These are phyloP conservation scores for Leptoxyphium fumago DNA, from an alignment of 2,329 filamentous ascomycete genomes.

Conservation along the genomic window DNA sequence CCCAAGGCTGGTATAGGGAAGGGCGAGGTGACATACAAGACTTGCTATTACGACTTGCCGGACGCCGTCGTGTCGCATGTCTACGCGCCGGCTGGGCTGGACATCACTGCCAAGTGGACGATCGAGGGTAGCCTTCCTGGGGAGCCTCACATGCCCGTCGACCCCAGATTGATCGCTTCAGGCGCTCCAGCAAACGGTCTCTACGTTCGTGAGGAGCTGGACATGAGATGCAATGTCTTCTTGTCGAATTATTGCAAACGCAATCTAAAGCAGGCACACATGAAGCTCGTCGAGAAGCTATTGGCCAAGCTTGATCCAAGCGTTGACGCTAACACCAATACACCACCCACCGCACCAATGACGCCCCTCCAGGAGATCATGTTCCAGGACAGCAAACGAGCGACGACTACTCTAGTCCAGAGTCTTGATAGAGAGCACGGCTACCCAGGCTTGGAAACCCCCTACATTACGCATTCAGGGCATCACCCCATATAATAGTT, in stretches of 20 bases:
- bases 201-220: conserved; percentile 74
- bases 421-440: no score
- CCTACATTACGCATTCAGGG: no score
- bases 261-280: conserved; percentile 65
- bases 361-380: no score
- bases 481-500: no score
- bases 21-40: conserved; percentile 62
- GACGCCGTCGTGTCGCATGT: conserved; percentile 67
- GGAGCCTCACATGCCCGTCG: conserved; percentile 39
- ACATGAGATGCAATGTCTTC: conserved; percentile 66
- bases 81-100: conserved; percentile 67
- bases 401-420: no score
- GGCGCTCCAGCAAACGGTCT: conserved; percentile 52
- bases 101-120: conserved; percentile 66
- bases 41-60: conserved; percentile 61
- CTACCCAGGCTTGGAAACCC: no score
- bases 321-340: conserved; percentile 10
- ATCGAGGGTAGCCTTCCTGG: conserved; percentile 57
- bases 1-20: conserved; percentile 46
- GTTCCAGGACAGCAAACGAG: no score
- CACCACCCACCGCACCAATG: no score
- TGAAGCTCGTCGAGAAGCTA: conserved; percentile 45
- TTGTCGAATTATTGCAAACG: conserved; percentile 66
- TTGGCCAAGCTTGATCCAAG: neutral
- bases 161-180: neutral